Conservation (phyloP, 805 yeast species). For the Kuraishia ogatae region DNA sequence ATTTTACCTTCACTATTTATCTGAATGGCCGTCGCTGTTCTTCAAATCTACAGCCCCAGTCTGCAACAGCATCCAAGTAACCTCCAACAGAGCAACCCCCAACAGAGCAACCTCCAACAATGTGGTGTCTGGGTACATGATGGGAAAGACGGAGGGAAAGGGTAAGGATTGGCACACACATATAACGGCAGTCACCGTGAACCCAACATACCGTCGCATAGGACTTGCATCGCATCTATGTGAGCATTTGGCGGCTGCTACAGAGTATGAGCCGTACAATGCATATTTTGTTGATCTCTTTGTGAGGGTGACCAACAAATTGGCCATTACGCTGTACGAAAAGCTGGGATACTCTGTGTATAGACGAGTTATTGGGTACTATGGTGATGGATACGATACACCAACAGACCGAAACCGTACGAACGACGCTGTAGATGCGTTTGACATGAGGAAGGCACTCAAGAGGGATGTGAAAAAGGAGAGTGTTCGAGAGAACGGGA, state of each 20-base stretch:
- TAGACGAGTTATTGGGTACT: conserved; percentile 84
- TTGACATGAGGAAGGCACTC: conserved; percentile 70
- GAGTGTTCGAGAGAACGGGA: conserved; percentile 54
- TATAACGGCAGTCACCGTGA: conserved; percentile 91
- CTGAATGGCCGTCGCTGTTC: conserved; percentile 82
- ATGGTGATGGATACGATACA: conserved; percentile 41
- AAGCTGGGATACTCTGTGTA: conserved; percentile 79
- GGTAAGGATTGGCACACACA: conserved; percentile 91
- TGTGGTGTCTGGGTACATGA: conserved; percentile 64
- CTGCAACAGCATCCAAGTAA: no score
- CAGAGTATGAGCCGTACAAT: conserved; percentile 68
- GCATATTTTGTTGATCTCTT: conserved; percentile 85
- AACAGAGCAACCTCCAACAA: no score
- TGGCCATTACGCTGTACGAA: conserved; percentile 80
- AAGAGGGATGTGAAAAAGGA: conserved; percentile 43
- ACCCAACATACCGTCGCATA: conserved; percentile 71
- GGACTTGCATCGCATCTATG: conserved; percentile 83
- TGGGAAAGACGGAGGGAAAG: conserved; percentile 93
- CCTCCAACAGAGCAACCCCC: no score
- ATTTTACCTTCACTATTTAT: conserved; percentile 77
- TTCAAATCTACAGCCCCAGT: conserved; percentile 48
- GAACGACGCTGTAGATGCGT: conserved; percentile 76
- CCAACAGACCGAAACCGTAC: conserved; percentile 27
- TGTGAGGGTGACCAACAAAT: conserved; percentile 75
- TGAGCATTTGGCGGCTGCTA: conserved; percentile 58